Evolutionary conservation across 768 basidiomycete genomes (phyloP), one percentile per base, ranked within the genome.

Genomic region (Leucogyrophana mollusca): DNA sequence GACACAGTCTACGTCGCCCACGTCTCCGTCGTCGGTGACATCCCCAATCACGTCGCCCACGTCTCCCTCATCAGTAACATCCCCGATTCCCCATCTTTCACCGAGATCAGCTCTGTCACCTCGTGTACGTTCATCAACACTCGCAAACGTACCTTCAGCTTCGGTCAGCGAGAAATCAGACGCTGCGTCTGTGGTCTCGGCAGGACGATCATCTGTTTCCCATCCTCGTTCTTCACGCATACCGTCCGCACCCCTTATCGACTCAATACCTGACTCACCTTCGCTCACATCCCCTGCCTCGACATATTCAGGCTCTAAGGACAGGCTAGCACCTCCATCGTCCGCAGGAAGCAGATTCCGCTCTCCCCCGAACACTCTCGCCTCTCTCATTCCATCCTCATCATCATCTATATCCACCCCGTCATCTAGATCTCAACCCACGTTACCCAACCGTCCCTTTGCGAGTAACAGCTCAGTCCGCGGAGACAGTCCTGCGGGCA

Each of bases 401-500:
- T 14, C 47, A 9, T 43, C 58, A 18, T 37, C 43, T 50, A 42
- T 14, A 37, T 54, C 46, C 60, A 57, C 64, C 13, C 58, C 53
- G 3, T 56, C 69, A 2, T 57, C 63, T 41, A 56, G 54, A 3
- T 54, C 52, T 50, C 51, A 52, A 34, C 52, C 54, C 10, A 50
- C 58, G 18, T 47, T 59, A 52, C 72, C 74, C 4, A 67, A 62
- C 7, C 78, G 77, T 49, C 87, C 87, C 5, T 90, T 89, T 59
- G 80, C 70, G 5, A 54, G 65, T 27, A 67, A 57, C 40, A 59
- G 70, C 23, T 47, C 56, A 9, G 4, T 62, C 20, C 64, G 69
- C 22, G 70, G 83, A 10, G 77, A 85, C 49, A 90, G 87, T 56
- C 89, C 89, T 10, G 85, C 85, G 0, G 65, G 65, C 10, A 91